Base-by-base conservation (phyloP, 1,284 basidiomycete genomes). In the Erythrobasidium hasegawianum region DNA sequence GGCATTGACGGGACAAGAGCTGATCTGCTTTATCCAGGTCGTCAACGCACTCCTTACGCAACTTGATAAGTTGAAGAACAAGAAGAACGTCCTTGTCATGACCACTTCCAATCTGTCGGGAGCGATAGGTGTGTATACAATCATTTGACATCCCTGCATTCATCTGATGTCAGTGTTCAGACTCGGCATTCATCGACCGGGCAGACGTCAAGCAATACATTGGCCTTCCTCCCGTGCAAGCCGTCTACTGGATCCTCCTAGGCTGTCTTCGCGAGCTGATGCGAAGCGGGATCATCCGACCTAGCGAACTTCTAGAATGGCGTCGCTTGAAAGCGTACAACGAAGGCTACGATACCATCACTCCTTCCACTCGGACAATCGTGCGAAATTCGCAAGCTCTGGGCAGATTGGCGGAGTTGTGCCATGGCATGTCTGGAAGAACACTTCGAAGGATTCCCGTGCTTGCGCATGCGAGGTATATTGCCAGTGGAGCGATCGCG, bases 21-120 rank as follows among this genome's bases (percentile, higher is more conserved):
- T 47, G 14, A 54, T 16, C 22, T 11, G 41, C 26, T 20, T 2
- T 20, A 60, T 45, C 14, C 74, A 94, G 90, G 94, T 97, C 8
- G 96, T 99, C 49, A 98, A 98, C 76, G 96, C 96, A 0, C 83
- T 99, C 1, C 81, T 99, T 5, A 98, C 96, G 0, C 95, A 98
- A 78, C 83, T 98, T 2, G 96, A 98, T 80, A 96, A 95, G 77
- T 82, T 99, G 16, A 93, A 90, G 76, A 86, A 89, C 70, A 84
- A 86, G 69, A 93, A 90, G 78, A 98, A 98, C 74, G 92, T 94
- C 1, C 81, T 98, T 13, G 87, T 99, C 33, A 89, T 99, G 86
- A 89, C 96, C 0, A 99, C 96, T 0, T 96, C 91, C 67, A 99
- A 98, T 77, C 83, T 99, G 5, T 87, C 88, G 0, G 89, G 91